Evolutionary conservation across 352 stramenopile species (phyloP), one percentile per base, ranked within the genome.

Genomic region (Plasmopara viticola): DNA sequence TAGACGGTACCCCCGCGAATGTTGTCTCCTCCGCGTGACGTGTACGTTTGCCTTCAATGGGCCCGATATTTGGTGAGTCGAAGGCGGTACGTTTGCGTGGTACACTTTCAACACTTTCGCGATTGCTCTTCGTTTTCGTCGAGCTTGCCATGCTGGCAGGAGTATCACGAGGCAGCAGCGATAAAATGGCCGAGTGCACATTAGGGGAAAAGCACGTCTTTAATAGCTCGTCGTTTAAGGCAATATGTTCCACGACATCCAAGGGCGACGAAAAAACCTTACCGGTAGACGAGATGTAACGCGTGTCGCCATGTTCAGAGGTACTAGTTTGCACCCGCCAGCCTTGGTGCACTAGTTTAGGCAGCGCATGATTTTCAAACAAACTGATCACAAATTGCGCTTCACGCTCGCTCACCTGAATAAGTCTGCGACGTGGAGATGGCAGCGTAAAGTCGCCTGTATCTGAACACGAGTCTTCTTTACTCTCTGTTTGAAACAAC

Each of bases 281-380:
- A 14, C 69, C 68, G 0, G 14, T 42, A 18, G 63, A 45, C 0
- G 66, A 70, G 25, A 75, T 41, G 38, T 65, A 75, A 20, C 51
- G 53, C 5, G 46, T 60, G 20, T 71, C 48, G 12, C 49, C 47
- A 15, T 39, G 54, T 15, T 64, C 74, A 0, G 69, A 66, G 7
- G 35, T 53, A 13, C 54, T 74, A 4, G 53, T 62, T 46, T 84
- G 66, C 5, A 87, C 62, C 8, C 65, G 71, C 83, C 83, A 94
- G 3, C 80, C 80, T 46, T 82, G 68, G 17, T 72, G 76, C 28
- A 87, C 41, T 12, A 94, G 53, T 51, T 66, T 66, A 1, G 80
- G 80, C 2, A 90, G 50, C 10, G 83, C 83, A 43, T 94, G 74
- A 48, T 81, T 90, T 41, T 94, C 83, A 53, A 94, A 91, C 39